Percentiles rank a stretch among this genome's conserved stretches.
Evolutionary conservation across 2,329 filamentous ascomycete genomes (phyloP).

Genomic region (Curvularia eragrostidis): DNA sequence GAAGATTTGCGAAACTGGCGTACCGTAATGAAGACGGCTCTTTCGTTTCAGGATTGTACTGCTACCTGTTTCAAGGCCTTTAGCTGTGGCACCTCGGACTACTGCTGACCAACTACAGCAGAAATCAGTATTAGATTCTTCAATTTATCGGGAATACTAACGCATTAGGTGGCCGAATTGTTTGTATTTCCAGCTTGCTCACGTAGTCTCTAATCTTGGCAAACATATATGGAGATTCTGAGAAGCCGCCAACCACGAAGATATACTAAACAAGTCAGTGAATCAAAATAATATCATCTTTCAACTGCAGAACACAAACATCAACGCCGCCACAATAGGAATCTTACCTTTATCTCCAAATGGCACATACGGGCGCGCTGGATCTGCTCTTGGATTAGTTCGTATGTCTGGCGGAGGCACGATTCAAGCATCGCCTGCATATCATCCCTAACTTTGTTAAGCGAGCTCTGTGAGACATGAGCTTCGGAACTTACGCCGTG

Average conservation of each 20-base stretch:
- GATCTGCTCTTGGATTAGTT: slow-evolving; percentile 25
- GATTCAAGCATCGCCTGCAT: slow-evolving; percentile 29
- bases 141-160: slow-evolving; percentile 7
- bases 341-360: slow-evolving; percentile 18
- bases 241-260: slow-evolving; percentile 40
- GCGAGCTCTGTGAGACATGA: too few species aligned
- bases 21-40: slow-evolving; percentile 34
- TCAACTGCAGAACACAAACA: background rate
- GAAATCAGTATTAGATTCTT: background rate
- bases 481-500: slow-evolving; percentile 19
- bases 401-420: slow-evolving; percentile 13
- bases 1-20: background rate
- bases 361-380: slow-evolving; percentile 5
- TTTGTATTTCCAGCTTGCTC: background rate
- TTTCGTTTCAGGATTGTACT: slow-evolving; percentile 24
- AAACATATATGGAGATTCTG: slow-evolving; percentile 34
- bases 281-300: background rate
- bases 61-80: slow-evolving; percentile 28
- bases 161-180: slow-evolving; percentile 26
- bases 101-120: slow-evolving; percentile 36
- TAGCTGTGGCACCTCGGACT: slow-evolving; percentile 31
- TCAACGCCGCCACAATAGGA: background rate
- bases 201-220: slow-evolving; percentile 19
- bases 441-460: slow-evolving; percentile 24
- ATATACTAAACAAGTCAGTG: slow-evolving; percentile 19